Percentiles rank a stretch among this genome's conserved stretches.
Conservation (phyloP, 768 basidiomycete species). For the Auriculariales sp. region DNA sequence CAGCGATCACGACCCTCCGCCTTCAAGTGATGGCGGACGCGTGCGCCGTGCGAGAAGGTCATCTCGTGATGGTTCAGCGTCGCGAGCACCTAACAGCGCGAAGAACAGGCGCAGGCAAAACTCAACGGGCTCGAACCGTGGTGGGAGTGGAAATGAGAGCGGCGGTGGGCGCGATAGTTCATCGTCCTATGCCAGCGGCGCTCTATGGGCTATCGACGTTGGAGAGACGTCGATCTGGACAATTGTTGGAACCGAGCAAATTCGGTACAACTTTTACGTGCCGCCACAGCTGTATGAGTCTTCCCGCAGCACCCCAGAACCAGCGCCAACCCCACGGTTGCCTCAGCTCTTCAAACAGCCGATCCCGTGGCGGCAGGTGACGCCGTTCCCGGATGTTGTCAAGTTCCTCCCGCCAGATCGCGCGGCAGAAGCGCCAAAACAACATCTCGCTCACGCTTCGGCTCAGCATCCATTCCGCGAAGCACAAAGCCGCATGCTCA, state of each 20-base stretch:
- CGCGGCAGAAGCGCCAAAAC: conserved; percentile 70
- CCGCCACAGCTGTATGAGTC: conserved; percentile 74
- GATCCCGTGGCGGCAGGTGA: conserved; percentile 67
- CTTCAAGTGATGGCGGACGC: conserved; percentile 74
- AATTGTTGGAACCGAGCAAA: conserved; percentile 84
- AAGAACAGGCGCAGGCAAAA: conserved; percentile 58
- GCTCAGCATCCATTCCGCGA: conserved; percentile 68
- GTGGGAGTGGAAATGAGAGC: conserved; percentile 47
- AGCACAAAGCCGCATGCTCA: conserved; percentile 66
- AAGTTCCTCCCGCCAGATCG: conserved; percentile 87
- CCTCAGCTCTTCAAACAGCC: conserved; percentile 40
- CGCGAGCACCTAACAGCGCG: conserved; percentile 14
- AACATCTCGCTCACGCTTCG: conserved; percentile 26
- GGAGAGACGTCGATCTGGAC: conserved; percentile 93
- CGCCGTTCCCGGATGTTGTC: conserved; percentile 74
- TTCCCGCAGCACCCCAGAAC: no score
- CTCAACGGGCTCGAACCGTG: conserved; percentile 50
- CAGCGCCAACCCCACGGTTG: conserved; percentile 51
- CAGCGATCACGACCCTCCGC: conserved; percentile 45
- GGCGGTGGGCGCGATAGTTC: conserved; percentile 26
- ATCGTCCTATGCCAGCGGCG: conserved; percentile 39
- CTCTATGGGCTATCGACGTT: conserved; percentile 80
- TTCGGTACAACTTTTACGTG: conserved; percentile 87
- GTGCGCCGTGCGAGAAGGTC: conserved; percentile 47
- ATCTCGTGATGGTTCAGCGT: conserved; percentile 27